Percentiles rank a stretch among this genome's conserved stretches.
These are phyloP conservation scores for Chionographis japonica DNA, from an alignment of 106 monocot genomes.

Conservation along the genomic window DNA sequence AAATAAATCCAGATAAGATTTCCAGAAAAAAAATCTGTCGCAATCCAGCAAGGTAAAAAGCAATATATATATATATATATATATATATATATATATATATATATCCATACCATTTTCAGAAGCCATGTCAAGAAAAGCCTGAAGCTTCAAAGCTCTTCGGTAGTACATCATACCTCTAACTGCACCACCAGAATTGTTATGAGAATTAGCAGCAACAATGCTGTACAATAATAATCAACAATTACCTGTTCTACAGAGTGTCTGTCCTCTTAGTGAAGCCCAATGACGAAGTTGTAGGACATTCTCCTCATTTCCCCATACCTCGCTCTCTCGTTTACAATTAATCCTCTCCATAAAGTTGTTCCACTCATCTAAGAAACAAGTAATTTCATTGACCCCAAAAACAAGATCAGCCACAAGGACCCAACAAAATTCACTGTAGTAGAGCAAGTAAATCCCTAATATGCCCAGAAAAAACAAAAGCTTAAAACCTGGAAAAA, in stretches of 20 bases:
- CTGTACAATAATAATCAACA: background rate
- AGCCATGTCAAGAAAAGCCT: constrained; percentile 99
- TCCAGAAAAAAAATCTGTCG: background rate
- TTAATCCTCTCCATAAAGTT: constrained; percentile 96
- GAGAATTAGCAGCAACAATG: background rate
- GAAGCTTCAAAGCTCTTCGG: constrained; percentile 87
- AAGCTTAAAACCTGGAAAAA: constrained; percentile 73
- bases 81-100: no score
- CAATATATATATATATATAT: background rate
- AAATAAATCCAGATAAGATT: background rate
- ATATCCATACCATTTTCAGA: constrained; percentile 62
- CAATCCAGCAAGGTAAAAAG: background rate
- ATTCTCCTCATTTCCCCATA: constrained; percentile 96
- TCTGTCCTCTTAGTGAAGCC: constrained; percentile 94
- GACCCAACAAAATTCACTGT: background rate
- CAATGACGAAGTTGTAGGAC: constrained; percentile 96
- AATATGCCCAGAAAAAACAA: background rate
- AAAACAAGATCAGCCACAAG: background rate
- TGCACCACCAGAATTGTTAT: constrained; percentile 20
- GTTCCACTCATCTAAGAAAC: constrained; percentile 88
- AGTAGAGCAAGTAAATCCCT: background rate
- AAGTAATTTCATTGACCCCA: background rate
- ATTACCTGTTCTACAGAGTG: constrained; percentile 91
- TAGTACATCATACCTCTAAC: constrained; percentile 99
- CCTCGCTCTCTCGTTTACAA: constrained; percentile 80